Base-by-base conservation (phyloP, 2,329 filamentous ascomycete species). In the Beauveria rudraprayagi region DNA sequence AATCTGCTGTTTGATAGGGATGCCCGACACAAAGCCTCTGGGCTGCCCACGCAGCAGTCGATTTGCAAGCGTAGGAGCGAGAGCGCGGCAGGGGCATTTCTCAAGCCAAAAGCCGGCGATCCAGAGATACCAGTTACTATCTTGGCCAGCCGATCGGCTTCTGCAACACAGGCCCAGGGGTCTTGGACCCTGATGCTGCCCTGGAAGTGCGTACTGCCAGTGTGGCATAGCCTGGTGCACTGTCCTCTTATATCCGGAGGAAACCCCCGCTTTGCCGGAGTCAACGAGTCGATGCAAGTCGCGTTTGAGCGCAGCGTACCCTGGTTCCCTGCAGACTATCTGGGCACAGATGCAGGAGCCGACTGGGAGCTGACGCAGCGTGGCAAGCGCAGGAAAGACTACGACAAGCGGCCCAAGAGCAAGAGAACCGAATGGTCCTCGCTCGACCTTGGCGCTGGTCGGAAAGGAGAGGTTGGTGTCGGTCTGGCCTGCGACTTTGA, bases 401-500 rank as follows among this genome's bases (percentile, higher is more conserved):
- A 65, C 64, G 47, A 63, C 10, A 60, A 56, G 52, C 67, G 73
- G 16, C 65, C 94, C 0, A 94, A 90, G 72, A 89, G 90, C 24
- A 96, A 94, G 73, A 82, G 92, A 58, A 77, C 85, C 1, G 87
- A 87, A 61, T 97, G 88, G 83, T 81, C 85, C 19, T 86, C 83
- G 5, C 76, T 97, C 11, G 83, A 91, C 66, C 76, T 97, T 10
- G 90, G 91, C 0, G 81, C 83, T 44, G 87, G 83, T 1, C 83
- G 84, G 57, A 92, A 86, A 68, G 93, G 93, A 1, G 94, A 97
- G 71, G 69, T 96, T 37, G 94, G 94, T 1, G 76, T 83, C 57
- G 92, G 92, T 0, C 91, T 90, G 81, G 84, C 85, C 10, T 96
- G 90, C 73, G 91, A 96, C 69, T 96, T 91, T 82, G 87, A 91